Percentiles rank a stretch among this genome's conserved stretches.
Evolutionary conservation across 306 rosid species (phyloP).

Genomic region (Begonia peltatifolia): DNA sequence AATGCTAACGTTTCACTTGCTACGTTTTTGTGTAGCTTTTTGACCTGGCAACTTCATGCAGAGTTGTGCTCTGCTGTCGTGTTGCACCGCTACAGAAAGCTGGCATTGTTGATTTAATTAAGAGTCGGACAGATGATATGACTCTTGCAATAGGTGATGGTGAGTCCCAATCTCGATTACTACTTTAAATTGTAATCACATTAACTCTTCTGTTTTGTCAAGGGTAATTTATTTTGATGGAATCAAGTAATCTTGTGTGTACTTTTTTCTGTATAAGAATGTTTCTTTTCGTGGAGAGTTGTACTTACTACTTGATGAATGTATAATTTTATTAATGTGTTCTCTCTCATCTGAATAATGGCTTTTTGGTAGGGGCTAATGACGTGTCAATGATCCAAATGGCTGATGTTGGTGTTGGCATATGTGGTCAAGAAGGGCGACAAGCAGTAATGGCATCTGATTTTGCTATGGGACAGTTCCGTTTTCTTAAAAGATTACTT

Average conservation of each 20-base stretch:
- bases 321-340: conserved; percentile 1
- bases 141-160: conserved; percentile 98
- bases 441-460: conserved; percentile 99
- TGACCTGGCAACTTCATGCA: conserved; percentile 76
- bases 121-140: conserved; percentile 89
- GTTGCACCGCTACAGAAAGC: conserved; percentile 99
- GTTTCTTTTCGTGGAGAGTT: not conserved
- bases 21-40: conserved; percentile 52
- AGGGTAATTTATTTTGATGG: too few relatives aligned
- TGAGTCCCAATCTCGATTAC: conserved; percentile 15
- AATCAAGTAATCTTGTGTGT: too few relatives aligned
- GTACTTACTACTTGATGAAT: not conserved
- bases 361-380: conserved; percentile 68
- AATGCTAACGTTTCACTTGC: conserved; percentile 10
- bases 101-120: conserved; percentile 87
- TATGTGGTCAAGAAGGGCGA: conserved; percentile 98
- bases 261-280: too few relatives aligned
- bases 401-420: conserved; percentile 99
- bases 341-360: conserved; percentile 2
- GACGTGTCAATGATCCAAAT: conserved; percentile 60
- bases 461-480: conserved; percentile 99
- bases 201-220: not conserved
- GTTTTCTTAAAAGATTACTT: conserved; percentile 63
- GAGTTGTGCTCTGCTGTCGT: conserved; percentile 91
- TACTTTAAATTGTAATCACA: not conserved